Conservation (phyloP, 2,329 filamentous ascomycete species). For the Volutella citrinella region DNA sequence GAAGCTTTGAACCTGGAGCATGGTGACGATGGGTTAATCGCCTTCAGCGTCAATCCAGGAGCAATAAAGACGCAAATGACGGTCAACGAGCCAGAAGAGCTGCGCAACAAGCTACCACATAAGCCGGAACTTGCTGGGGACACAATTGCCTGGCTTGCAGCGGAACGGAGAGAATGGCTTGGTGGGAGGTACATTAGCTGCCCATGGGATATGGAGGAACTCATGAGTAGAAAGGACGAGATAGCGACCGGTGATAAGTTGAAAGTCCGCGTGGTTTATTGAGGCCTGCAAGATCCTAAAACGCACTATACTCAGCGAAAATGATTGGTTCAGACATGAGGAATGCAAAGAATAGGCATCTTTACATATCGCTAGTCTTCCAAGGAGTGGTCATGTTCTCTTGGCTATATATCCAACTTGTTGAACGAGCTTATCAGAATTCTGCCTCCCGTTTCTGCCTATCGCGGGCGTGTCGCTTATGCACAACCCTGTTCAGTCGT, state of each 20-base stretch:
- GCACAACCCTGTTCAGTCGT: too few species aligned
- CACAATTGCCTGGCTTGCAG: slow-evolving; percentile 24
- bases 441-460: too few species aligned
- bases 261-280: slow-evolving; percentile 29
- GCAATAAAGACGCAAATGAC: slow-evolving; percentile 34
- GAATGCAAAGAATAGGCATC: too few species aligned
- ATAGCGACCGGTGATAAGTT: slow-evolving; percentile 33
- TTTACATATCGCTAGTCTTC: too few species aligned
- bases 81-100: too few species aligned
- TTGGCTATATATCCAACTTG: too few species aligned
- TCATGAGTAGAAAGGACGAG: slow-evolving; percentile 29
- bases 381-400: too few species aligned
- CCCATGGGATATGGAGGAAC: slow-evolving; percentile 37
- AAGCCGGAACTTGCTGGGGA: slow-evolving; percentile 20
- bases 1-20: slow-evolving; percentile 48
- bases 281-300: too few species aligned
- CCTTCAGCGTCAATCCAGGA: slow-evolving; percentile 38
- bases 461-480: too few species aligned
- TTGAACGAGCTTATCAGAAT: too few species aligned
- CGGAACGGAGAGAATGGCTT: slow-evolving; percentile 33
- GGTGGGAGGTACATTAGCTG: slow-evolving; percentile 32
- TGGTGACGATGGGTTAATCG: slow-evolving; percentile 36
- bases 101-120: slow-evolving; percentile 13
- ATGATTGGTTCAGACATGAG: too few species aligned
- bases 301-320: too few species aligned